phyloP scores from a whole-genome alignment of 805 yeast genomes.

The Kodamaea jinghongensis region DNA sequence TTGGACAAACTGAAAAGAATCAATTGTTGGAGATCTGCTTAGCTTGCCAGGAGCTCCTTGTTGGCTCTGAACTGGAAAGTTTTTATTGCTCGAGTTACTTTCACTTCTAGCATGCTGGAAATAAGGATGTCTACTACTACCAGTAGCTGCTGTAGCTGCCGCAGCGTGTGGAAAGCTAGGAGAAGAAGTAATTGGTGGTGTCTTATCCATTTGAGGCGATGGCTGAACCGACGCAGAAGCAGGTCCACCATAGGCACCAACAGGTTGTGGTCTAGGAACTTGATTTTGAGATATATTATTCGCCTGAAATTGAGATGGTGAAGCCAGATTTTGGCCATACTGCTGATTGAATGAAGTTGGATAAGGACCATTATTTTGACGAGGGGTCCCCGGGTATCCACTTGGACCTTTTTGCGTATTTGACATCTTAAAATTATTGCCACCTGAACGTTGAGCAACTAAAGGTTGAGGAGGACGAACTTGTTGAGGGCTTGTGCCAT shows the following conservation, averaged over 20 bases:
- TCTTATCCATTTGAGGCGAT: neutral
- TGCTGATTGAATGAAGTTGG: no score
- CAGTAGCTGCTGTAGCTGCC: constrained; percentile 7
- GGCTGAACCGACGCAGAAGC: no score
- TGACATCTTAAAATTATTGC: neutral
- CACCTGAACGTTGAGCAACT: neutral
- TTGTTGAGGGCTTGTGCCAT: neutral
- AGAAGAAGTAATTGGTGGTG: constrained; percentile 1
- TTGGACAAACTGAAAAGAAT: neutral
- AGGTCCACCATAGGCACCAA: no score
- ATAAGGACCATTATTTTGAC: no score
- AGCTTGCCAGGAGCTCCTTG: neutral
- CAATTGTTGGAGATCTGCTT: constrained; percentile 1
- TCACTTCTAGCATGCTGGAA: constrained; percentile 6
- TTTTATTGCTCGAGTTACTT: constrained; percentile 1
- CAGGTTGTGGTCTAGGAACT: no score
- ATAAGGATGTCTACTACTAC: constrained; percentile 5
- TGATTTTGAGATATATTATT: no score
- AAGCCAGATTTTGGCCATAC: no score
- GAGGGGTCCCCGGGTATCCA: no score
- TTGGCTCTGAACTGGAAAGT: neutral
- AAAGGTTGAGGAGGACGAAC: neutral
- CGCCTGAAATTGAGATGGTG: no score
- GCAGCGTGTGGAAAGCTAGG: constrained; percentile 7
- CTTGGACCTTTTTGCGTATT: no score